These are phyloP conservation scores for Kodamaea plutei DNA, from an alignment of 1,139 yeast genomes.

Conservation along the genomic window DNA sequence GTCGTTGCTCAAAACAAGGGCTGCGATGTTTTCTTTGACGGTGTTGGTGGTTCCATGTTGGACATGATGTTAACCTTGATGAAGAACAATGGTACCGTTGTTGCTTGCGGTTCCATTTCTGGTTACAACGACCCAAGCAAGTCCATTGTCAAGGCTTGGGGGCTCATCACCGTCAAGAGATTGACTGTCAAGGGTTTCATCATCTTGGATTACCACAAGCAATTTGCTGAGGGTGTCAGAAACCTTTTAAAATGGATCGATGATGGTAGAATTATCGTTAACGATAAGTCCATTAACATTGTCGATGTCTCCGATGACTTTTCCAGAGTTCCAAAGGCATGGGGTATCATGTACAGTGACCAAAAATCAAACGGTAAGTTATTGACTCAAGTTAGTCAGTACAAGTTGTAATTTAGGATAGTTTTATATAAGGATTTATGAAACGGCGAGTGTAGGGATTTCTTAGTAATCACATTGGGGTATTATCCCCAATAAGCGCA, in stretches of 20 bases:
- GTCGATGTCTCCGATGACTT: slow-evolving; percentile 34
- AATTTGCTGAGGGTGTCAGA: slow-evolving; percentile 12
- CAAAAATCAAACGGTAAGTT: slow-evolving; percentile 29
- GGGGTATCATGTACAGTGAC: slow-evolving; percentile 40
- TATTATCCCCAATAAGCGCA: too few species aligned
- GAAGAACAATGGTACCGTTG: slow-evolving; percentile 20
- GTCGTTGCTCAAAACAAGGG: slow-evolving; percentile 15
- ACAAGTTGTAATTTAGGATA: slow-evolving; percentile 7
- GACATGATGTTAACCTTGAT: slow-evolving; percentile 17
- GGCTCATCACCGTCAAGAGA: slow-evolving; percentile 23
- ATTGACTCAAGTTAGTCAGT: slow-evolving; percentile 18
- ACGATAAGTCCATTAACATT: slow-evolving; percentile 25
- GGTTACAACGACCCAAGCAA: slow-evolving; percentile 33
- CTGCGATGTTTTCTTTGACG: slow-evolving; percentile 29
- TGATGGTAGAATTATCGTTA: slow-evolving; percentile 17
- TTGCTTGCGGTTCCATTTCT: slow-evolving; percentile 30
- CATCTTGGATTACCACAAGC: slow-evolving; percentile 16
- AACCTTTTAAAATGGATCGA: slow-evolving; percentile 18
- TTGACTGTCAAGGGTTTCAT: slow-evolving; percentile 20
- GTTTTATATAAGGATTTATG: too few species aligned
- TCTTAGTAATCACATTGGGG: too few species aligned
- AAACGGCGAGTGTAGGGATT: too few species aligned
- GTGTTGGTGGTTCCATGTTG: slow-evolving; percentile 23
- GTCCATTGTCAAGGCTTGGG: slow-evolving; percentile 19
- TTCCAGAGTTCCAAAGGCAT: slow-evolving; percentile 36